phyloP scores from a whole-genome alignment of 2,329 filamentous ascomycete species.

The Beauveria medogensis region DNA sequence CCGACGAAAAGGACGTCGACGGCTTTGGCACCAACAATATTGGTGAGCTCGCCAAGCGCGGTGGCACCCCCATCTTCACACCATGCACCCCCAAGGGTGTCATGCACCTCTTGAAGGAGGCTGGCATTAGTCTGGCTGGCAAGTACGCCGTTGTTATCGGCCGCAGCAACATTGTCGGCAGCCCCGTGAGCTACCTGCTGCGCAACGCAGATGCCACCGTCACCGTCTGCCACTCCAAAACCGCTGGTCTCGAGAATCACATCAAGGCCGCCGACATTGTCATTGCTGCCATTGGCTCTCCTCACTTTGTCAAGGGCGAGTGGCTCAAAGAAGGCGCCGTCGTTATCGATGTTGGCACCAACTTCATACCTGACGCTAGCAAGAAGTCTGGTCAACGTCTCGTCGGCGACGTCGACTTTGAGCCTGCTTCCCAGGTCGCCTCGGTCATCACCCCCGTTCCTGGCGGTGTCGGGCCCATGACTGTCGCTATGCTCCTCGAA shows the following conservation, averaged over 20 bases:
- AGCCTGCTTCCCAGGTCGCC: constrained; percentile 73
- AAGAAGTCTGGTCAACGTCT: constrained; percentile 90
- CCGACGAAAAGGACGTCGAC: constrained; percentile 94
- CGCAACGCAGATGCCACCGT: constrained; percentile 96
- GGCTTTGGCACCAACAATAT: constrained; percentile 93
- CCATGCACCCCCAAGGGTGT: constrained; percentile 97
- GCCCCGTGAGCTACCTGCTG: constrained; percentile 89
- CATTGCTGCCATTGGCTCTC: constrained; percentile 82
- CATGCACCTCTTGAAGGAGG: constrained; percentile 82
- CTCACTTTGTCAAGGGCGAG: constrained; percentile 84
- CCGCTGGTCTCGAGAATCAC: constrained; percentile 60
- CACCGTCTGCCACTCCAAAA: constrained; percentile 91
- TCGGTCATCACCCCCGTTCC: constrained; percentile 94
- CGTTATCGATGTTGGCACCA: constrained; percentile 95
- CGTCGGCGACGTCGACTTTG: constrained; percentile 92
- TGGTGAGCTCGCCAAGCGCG: constrained; percentile 91
- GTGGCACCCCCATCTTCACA: constrained; percentile 79
- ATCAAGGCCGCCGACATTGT: constrained; percentile 83
- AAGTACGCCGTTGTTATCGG: constrained; percentile 94
- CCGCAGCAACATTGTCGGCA: constrained; percentile 93
- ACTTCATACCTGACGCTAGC: constrained; percentile 80
- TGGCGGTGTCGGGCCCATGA: constrained; percentile 97
- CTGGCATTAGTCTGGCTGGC: constrained; percentile 73
- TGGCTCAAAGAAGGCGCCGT: constrained; percentile 94
- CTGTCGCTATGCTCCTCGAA: constrained; percentile 93